Evolutionary conservation across 2,329 filamentous ascomycete genomes (phyloP).

Genomic region (Sclerotinia minor): DNA sequence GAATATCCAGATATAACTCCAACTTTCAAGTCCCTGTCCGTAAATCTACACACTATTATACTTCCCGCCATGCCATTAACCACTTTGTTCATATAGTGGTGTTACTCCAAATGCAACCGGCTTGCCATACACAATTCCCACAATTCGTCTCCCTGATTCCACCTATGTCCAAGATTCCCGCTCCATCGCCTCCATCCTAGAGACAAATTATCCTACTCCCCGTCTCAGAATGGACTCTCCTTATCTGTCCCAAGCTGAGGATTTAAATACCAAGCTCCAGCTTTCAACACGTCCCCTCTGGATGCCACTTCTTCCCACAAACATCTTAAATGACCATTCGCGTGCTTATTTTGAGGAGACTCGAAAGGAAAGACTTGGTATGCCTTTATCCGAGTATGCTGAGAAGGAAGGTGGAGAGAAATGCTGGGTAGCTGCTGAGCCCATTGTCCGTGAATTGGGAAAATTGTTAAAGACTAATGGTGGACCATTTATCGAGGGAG

Average conservation of each 20-base stretch:
- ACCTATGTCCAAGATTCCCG: conserved; percentile 64
- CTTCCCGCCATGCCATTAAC: conserved; percentile 10
- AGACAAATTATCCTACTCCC: conserved; percentile 54
- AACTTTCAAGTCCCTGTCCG: conserved; percentile 56
- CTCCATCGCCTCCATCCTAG: conserved; percentile 59
- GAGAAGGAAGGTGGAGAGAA: conserved; percentile 51
- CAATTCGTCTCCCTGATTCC: conserved; percentile 56
- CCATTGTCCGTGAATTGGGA: conserved; percentile 48
- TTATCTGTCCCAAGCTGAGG: conserved; percentile 48
- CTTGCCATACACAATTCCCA: conserved; percentile 54
- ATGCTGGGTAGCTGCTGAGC: conserved; percentile 50
- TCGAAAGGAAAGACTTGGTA: conserved; percentile 52
- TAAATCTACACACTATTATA: conserved; percentile 17
- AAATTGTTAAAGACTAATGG: conserved; percentile 45
- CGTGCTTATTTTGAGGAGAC: conserved; percentile 57
- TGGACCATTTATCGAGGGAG: conserved; percentile 63
- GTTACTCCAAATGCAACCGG: conserved; percentile 44
- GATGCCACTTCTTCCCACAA: conserved; percentile 50
- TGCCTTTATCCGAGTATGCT: conserved; percentile 52
- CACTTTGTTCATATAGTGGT: conserved; percentile 40
- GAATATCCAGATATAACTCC: conserved; percentile 66
- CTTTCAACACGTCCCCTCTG: conserved; percentile 45
- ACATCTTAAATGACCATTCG: conserved; percentile 53
- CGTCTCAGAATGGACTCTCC: conserved; percentile 58
- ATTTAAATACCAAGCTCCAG: conserved; percentile 43